A percentile compares a stretch with the other conserved stretches of the same genome.
phyloP scores from a whole-genome alignment of 129 eudicot genomes.

The Sambucus nigra region DNA sequence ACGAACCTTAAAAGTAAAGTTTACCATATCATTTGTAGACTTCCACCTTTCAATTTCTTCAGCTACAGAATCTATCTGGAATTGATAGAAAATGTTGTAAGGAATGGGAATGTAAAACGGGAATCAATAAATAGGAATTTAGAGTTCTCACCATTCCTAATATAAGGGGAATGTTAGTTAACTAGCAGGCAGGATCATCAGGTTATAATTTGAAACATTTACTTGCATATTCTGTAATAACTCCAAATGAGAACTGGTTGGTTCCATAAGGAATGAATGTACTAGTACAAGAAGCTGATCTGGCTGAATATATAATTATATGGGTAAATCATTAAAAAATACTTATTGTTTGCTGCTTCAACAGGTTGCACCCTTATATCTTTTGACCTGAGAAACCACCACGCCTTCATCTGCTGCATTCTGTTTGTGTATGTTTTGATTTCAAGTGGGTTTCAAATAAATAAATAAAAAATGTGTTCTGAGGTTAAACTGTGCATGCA shows the following conservation, averaged over 20 bases:
- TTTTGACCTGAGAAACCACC: no score
- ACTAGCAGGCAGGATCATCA: background rate
- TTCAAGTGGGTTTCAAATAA: no score
- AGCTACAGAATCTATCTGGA: constrained; percentile 80
- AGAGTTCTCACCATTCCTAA: background rate
- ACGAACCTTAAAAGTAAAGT: no score
- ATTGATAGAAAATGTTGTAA: constrained; percentile 7
- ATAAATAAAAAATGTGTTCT: no score
- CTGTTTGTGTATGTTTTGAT: no score
- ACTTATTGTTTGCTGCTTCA: no score
- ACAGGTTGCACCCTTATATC: no score
- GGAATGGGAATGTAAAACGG: background rate
- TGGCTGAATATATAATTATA: background rate
- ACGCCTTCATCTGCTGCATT: no score
- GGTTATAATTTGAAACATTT: background rate
- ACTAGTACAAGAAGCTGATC: background rate
- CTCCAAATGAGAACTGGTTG: background rate
- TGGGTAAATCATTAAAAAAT: background rate
- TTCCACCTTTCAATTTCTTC: constrained; percentile 72
- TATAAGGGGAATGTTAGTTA: background rate
- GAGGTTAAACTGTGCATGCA: no score
- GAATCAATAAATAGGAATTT: background rate
- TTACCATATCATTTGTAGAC: constrained; percentile 64
- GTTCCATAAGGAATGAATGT: background rate
- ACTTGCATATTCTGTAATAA: background rate